phyloP scores from a whole-genome alignment of 164 flowering plant genomes.

The Annona squamosa region DNA sequence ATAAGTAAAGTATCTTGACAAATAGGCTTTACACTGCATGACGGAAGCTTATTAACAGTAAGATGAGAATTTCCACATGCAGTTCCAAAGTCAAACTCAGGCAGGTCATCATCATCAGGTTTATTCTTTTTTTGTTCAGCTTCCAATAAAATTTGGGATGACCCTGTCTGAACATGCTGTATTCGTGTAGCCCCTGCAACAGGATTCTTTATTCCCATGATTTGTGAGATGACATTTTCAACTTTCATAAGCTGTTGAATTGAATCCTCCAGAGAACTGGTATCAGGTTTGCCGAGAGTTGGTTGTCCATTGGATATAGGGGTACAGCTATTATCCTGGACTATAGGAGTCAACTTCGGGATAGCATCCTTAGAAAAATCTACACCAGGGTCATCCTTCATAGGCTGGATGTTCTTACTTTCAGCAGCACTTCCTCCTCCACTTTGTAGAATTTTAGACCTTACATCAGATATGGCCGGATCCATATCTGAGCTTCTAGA shows the following conservation, averaged over 20 bases:
- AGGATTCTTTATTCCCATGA: constrained; percentile 12
- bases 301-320: constrained; percentile 11
- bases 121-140: constrained; percentile 1
- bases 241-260: not conserved
- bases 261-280: not conserved
- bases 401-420: constrained; percentile 10
- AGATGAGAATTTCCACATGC: constrained; percentile 25
- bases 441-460: not conserved
- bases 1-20: constrained; percentile 10
- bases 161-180: constrained; percentile 7
- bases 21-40: not conserved
- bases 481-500: no score
- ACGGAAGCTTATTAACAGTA: constrained; percentile 7
- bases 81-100: constrained; percentile 41
- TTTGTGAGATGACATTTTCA: not conserved
- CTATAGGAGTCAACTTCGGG: constrained; percentile 2
- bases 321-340: not conserved
- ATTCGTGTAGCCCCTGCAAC: constrained; percentile 4
- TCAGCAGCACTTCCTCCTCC: constrained; percentile 3
- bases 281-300: constrained; percentile 3
- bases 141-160: constrained; percentile 6
- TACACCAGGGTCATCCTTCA: constrained; percentile 2
- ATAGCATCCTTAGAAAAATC: constrained; percentile 2
- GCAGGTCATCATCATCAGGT: constrained; percentile 47
- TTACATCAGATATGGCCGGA: no score